A percentile compares a stretch with the other conserved stretches of the same genome.
phyloP scores from a whole-genome alignment of 305 asterid genomes.

The Lippia alba region DNA sequence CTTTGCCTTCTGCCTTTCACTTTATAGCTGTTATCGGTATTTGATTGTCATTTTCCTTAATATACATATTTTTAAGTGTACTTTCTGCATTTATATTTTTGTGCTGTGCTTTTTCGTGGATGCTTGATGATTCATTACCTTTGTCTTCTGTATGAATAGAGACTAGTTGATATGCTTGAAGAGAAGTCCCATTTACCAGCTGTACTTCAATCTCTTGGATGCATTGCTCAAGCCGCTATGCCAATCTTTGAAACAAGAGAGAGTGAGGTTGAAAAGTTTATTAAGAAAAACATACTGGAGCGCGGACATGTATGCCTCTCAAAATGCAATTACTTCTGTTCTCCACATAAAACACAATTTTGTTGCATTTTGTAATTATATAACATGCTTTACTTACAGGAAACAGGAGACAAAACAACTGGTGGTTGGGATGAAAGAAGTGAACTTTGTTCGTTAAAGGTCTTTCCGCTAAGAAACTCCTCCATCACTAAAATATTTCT shows the following conservation, averaged over 20 bases:
- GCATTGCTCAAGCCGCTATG: conserved; percentile 99
- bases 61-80: conserved; percentile 6
- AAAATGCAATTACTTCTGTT: conserved; percentile 35
- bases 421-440: conserved; percentile 91
- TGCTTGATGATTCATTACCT: conserved; percentile 27
- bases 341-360: conserved; percentile 8
- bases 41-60: neutral
- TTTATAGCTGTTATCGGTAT: conserved; percentile 1
- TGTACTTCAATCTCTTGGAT: conserved; percentile 97
- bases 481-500: conserved; percentile 29
- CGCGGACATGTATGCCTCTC: conserved; percentile 69
- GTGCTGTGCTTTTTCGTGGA: conserved; percentile 21
- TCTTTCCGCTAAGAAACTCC: conserved; percentile 33
- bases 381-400: conserved; percentile 55
- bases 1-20: conserved; percentile 10
- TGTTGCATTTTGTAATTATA: conserved; percentile 35
- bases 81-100: conserved; percentile 28
- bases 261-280: conserved; percentile 79
- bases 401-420: conserved; percentile 55
- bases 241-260: conserved; percentile 98
- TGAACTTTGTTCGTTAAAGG: conserved; percentile 93
- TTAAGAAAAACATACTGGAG: conserved; percentile 75
- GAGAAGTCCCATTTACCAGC: conserved; percentile 94
- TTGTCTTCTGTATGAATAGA: conserved; percentile 51
- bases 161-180: conserved; percentile 94